Conservation (phyloP, 805 yeast genomes). For the Lachancea kluyveri region DNA sequence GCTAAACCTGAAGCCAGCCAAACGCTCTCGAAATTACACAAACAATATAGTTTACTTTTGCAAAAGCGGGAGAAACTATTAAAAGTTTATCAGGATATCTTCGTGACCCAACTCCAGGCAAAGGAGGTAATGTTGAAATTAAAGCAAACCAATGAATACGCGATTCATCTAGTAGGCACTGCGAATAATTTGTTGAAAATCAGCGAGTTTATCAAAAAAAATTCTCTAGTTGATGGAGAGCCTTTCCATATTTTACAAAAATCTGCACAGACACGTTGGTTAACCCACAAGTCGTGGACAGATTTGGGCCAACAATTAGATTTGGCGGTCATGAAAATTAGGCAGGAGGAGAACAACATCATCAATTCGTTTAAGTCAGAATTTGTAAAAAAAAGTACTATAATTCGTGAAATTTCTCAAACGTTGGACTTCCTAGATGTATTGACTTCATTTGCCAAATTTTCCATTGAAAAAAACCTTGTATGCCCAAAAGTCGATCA, state of each 20-base stretch:
- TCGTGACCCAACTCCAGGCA: slow-evolving; percentile 22
- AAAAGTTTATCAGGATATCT: slow-evolving; percentile 27
- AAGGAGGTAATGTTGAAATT: slow-evolving; percentile 33
- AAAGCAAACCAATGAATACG: slow-evolving; percentile 40
- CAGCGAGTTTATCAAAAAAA: slow-evolving; percentile 17
- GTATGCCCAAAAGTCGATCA: slow-evolving; percentile 58
- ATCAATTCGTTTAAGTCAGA: slow-evolving; percentile 42
- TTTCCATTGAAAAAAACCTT: slow-evolving; percentile 64
- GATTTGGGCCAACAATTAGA: slow-evolving; percentile 45
- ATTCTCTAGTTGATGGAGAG: slow-evolving; percentile 14
- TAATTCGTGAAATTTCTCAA: slow-evolving; percentile 45
- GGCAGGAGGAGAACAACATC: slow-evolving; percentile 47
- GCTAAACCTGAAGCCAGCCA: slow-evolving; percentile 31
- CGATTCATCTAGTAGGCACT: slow-evolving; percentile 42
- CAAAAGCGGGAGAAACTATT: slow-evolving; percentile 23
- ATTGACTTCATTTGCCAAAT: slow-evolving; percentile 59
- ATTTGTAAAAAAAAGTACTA: slow-evolving; percentile 39
- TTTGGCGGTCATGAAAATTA: slow-evolving; percentile 40
- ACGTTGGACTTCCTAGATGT: slow-evolving; percentile 66
- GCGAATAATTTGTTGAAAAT: slow-evolving; percentile 22
- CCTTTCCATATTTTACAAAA: slow-evolving; percentile 31
- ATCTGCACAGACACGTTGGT: slow-evolving; percentile 39
- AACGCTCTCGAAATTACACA: slow-evolving; percentile 32
- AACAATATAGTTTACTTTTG: slow-evolving; percentile 24
- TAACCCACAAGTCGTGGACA: slow-evolving; percentile 46